Evolutionary conservation across 345 rosid genomes (phyloP).

Genomic region (Brassica nigra): DNA sequence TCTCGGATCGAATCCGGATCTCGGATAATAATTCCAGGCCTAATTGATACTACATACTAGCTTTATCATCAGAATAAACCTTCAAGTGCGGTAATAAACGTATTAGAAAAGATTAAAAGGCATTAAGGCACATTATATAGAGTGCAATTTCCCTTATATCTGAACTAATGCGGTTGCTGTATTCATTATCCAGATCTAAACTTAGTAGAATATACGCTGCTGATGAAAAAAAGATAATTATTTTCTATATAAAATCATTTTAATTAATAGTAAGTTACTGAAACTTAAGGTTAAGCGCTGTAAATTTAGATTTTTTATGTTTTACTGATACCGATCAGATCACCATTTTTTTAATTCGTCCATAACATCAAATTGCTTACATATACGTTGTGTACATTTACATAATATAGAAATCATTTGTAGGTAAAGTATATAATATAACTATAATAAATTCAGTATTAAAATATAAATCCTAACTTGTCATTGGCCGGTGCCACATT

Average conservation of each 20-base stretch:
- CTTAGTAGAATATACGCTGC: too few species aligned
- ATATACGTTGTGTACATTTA: neutral
- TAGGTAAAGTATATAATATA: neutral
- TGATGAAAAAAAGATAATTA: neutral
- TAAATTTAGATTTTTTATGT: neutral
- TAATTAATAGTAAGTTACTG: neutral
- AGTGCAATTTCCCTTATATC: too few species aligned
- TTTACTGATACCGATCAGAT: neutral
- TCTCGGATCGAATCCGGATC: too few species aligned
- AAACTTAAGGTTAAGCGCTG: neutral
- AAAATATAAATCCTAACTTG: slow-evolving; percentile 6
- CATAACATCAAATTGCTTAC: neutral
- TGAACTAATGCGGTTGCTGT: too few species aligned
- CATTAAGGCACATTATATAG: too few species aligned
- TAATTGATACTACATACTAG: too few species aligned
- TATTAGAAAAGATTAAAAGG: too few species aligned
- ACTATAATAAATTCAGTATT: neutral
- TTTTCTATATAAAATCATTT: neutral
- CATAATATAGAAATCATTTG: neutral
- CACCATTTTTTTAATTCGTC: neutral
- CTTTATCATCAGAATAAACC: too few species aligned
- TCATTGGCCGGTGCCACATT: slow-evolving; percentile 23
- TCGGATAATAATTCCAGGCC: too few species aligned
- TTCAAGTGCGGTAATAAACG: too few species aligned
- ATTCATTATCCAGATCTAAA: too few species aligned